Conservation (phyloP, 805 yeast species). For the Candida golubevii region DNA sequence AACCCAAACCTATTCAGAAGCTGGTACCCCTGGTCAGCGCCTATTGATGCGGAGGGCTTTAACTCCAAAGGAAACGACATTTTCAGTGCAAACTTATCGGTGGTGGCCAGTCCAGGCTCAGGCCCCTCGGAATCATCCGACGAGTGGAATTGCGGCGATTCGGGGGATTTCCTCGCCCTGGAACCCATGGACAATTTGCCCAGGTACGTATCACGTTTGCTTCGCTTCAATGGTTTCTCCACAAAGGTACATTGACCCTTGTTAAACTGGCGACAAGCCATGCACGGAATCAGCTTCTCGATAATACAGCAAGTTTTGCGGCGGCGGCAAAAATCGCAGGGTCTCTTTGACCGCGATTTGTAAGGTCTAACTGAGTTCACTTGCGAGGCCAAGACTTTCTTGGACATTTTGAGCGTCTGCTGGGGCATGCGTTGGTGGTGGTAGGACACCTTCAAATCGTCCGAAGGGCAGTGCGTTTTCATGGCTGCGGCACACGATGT, state of each 20-base stretch:
- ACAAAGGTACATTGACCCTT: conserved; percentile 27
- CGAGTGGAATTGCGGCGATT: no score
- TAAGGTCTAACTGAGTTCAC: conserved; percentile 27
- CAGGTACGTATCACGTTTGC: conserved; percentile 1
- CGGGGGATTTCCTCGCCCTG: no score
- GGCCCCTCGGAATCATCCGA: no score
- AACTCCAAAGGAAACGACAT: background rate
- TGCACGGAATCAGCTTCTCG: conserved; percentile 27
- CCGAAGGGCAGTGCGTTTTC: background rate
- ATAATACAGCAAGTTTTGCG: conserved; percentile 35
- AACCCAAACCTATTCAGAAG: background rate
- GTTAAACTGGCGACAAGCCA: conserved; percentile 28
- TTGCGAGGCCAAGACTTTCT: conserved; percentile 15
- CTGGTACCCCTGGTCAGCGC: background rate
- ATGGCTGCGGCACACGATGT: no score
- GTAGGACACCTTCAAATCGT: background rate
- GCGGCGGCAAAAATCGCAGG: conserved; percentile 33
- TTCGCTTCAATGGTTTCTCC: conserved; percentile 63
- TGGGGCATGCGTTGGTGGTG: background rate
- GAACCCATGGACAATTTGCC: background rate
- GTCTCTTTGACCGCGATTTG: conserved; percentile 31
- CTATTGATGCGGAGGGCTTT: background rate
- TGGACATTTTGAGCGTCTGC: conserved; percentile 11
- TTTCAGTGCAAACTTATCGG: no score
- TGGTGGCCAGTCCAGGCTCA: no score